Percentiles rank a stretch among this genome's conserved stretches.
phyloP scores from a whole-genome alignment of 108 stramenopile genomes.

The Pseudonitzschia delicatissima region DNA sequence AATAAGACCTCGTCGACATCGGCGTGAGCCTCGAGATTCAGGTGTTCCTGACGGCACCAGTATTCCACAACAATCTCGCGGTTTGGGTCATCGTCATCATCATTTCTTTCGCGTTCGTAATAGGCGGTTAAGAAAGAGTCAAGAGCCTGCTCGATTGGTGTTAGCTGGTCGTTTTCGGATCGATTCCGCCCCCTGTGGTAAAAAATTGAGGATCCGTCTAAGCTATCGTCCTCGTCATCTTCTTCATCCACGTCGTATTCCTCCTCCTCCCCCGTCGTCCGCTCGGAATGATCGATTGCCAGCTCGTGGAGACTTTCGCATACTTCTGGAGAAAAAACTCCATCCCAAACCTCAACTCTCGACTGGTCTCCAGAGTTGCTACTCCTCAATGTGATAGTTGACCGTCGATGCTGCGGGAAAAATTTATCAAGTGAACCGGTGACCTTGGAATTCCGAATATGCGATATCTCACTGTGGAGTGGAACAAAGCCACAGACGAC shows the following conservation, averaged over 20 bases:
- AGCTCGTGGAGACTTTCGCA: conserved; percentile 16
- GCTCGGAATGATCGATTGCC: conserved; percentile 17
- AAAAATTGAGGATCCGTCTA: conserved; percentile 39
- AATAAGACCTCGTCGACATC: conserved; percentile 59
- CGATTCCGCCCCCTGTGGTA: conserved; percentile 3
- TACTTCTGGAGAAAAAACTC: conserved; percentile 7
- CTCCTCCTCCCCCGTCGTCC: conserved; percentile 8
- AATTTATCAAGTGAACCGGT: too few species aligned
- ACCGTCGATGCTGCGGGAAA: too few species aligned
- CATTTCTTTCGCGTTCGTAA: conserved; percentile 28
- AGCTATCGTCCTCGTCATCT: conserved; percentile 7
- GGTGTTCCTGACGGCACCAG: conserved; percentile 54
- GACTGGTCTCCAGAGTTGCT: too few species aligned
- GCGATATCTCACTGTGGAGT: too few species aligned
- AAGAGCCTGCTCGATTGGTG: conserved; percentile 54
- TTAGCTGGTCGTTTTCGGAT: conserved; percentile 16
- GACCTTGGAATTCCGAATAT: too few species aligned
- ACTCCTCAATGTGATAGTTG: too few species aligned
- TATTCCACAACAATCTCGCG: conserved; percentile 48
- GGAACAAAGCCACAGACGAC: too few species aligned
- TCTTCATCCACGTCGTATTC: background rate
- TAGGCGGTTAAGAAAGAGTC: conserved; percentile 36
- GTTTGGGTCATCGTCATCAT: background rate
- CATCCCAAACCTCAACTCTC: conserved; percentile 9
- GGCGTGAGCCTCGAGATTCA: conserved; percentile 65